A percentile compares a stretch with the other conserved stretches of the same genome.
phyloP scores from a whole-genome alignment of 2,329 filamentous ascomycete genomes.

The Didymella segeticola region DNA sequence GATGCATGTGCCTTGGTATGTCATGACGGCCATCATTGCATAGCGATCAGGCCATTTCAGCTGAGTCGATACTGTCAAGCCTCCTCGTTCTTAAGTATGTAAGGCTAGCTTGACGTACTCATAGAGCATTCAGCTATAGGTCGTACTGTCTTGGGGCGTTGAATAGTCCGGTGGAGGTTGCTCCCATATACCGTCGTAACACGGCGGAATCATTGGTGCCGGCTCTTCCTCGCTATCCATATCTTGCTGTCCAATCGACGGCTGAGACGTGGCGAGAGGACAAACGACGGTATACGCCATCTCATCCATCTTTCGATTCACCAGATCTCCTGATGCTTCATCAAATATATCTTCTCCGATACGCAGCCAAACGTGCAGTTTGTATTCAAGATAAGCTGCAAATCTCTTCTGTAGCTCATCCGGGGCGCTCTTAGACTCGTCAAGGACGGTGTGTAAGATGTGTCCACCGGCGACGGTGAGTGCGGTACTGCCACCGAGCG shows the following conservation, averaged over 20 bases:
- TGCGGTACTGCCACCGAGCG: slow-evolving; percentile 5
- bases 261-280: not conserved
- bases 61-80: not conserved
- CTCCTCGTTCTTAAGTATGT: not conserved
- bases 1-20: not conserved
- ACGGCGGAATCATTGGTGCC: not conserved
- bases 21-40: not conserved
- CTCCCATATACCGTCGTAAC: slow-evolving; percentile 13
- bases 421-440: not conserved
- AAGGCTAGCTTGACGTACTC: not conserved
- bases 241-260: no score
- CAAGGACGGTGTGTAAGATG: slow-evolving; percentile 6
- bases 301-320: slow-evolving; percentile 19
- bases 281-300: slow-evolving; percentile 18
- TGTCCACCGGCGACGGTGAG: slow-evolving; percentile 12
- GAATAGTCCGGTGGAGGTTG: slow-evolving; percentile 1
- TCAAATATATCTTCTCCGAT: slow-evolving; percentile 18
- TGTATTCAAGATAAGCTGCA: slow-evolving; percentile 14
- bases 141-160: not conserved
- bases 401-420: not conserved
- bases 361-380: slow-evolving; percentile 15
- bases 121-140: not conserved
- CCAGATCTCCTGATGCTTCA: slow-evolving; percentile 13
- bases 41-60: not conserved
- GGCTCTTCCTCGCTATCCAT: not conserved